Evolutionary conservation across 768 basidiomycete genomes (phyloP).

Genomic region (Pulveroboletus sp.): DNA sequence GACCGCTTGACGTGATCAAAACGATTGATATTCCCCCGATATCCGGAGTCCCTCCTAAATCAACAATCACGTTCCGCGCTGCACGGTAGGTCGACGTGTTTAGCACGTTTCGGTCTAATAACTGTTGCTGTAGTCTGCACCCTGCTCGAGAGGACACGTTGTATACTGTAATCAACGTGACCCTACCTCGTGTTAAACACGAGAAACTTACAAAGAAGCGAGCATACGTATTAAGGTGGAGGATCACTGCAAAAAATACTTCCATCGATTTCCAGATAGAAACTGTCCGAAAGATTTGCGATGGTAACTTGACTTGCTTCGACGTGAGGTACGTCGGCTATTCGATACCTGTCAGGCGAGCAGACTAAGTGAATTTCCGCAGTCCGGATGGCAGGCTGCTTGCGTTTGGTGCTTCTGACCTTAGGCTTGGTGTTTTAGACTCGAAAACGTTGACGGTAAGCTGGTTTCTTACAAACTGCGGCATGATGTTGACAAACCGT

Average conservation of each 20-base stretch:
- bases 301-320: slow-evolving; percentile 81
- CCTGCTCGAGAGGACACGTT: slow-evolving; percentile 48
- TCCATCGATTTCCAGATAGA: slow-evolving; percentile 55
- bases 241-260: slow-evolving; percentile 54
- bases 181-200: slow-evolving; percentile 52
- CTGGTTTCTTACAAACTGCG: not conserved
- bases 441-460: slow-evolving; percentile 71
- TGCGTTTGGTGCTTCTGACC: slow-evolving; percentile 84
- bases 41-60: slow-evolving; percentile 41
- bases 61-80: slow-evolving; percentile 54
- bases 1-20: slow-evolving; percentile 41
- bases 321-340: slow-evolving; percentile 66
- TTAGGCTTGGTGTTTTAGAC: slow-evolving; percentile 81
- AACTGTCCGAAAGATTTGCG: slow-evolving; percentile 67
- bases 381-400: slow-evolving; percentile 80
- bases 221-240: slow-evolving; percentile 72
- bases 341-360: not conserved
- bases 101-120: slow-evolving; percentile 4
- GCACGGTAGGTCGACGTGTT: slow-evolving; percentile 41
- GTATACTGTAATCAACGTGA: slow-evolving; percentile 71
- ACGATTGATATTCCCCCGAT: slow-evolving; percentile 53
- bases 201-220: slow-evolving; percentile 53
- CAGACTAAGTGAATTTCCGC: slow-evolving; percentile 6
- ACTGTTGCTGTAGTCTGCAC: slow-evolving; percentile 46
- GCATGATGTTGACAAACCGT: not conserved